A percentile compares a stretch with the other conserved stretches of the same genome.
These are phyloP conservation scores for Colletotrichum agaves DNA, from an alignment of 2,329 filamentous ascomycete species.

Conservation along the genomic window DNA sequence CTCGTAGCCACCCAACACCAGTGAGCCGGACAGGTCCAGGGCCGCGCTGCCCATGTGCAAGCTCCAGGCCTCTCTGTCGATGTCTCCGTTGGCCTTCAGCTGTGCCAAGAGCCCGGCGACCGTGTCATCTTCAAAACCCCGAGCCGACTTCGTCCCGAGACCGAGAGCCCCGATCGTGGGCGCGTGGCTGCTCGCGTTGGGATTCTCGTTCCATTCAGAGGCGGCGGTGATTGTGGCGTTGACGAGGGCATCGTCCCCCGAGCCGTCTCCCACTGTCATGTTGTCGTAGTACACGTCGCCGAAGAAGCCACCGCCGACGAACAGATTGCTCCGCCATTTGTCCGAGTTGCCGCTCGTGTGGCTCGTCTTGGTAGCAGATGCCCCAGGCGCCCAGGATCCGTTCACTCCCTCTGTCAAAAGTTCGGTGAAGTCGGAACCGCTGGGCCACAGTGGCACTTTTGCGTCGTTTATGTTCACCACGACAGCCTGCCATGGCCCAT, in stretches of 20 bases:
- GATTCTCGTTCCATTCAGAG: background rate
- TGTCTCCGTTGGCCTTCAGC: conserved; percentile 34
- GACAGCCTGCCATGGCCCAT: conserved; percentile 24
- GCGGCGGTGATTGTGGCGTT: conserved; percentile 20
- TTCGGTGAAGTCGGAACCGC: background rate
- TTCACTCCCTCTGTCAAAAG: background rate
- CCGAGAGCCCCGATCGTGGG: conserved; percentile 7
- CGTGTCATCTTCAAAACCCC: too few relatives aligned
- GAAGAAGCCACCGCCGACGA: background rate
- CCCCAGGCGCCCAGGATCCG: background rate
- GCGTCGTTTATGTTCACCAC: background rate
- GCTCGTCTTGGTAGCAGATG: background rate
- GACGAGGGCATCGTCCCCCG: background rate
- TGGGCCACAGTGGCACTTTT: conserved; percentile 3
- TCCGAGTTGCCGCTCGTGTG: background rate
- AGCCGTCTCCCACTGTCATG: background rate
- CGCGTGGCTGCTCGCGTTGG: background rate
- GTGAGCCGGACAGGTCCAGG: conserved; percentile 42
- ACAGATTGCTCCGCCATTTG: background rate
- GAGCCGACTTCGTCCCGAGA: background rate
- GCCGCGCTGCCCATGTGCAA: conserved; percentile 48
- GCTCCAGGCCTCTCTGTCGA: conserved; percentile 44
- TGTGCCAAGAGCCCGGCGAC: conserved; percentile 28
- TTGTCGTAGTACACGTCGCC: conserved; percentile 6
- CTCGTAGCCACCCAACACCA: conserved; percentile 50